Percentiles rank a stretch among this genome's conserved stretches.
Conservation (phyloP, 2,329 filamentous ascomycete genomes). For the Xylariaceae sp. region DNA sequence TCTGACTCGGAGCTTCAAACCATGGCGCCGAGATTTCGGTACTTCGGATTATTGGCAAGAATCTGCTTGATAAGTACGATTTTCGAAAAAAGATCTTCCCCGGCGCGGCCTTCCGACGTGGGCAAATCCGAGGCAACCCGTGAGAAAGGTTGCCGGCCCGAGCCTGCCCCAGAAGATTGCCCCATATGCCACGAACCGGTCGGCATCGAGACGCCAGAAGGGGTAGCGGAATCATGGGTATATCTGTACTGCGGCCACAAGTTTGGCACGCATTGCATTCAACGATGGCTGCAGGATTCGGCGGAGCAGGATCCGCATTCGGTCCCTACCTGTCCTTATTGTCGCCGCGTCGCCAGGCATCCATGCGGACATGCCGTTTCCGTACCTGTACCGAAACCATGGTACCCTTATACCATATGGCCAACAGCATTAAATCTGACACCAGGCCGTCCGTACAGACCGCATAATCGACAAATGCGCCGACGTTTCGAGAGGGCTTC, state of each 20-base stretch:
- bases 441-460: conserved; percentile 4
- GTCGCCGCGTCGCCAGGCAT: conserved; percentile 31
- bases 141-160: no score
- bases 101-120: no score
- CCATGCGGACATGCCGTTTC: conserved; percentile 28
- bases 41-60: no score
- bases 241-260: conserved; percentile 38
- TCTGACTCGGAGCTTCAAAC: no score
- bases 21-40: no score
- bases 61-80: no score
- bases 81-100: no score
- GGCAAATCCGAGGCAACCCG: no score
- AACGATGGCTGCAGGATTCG: conserved; percentile 36
- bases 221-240: conserved; percentile 36
- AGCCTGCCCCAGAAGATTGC: conserved; percentile 32
- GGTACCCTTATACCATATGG: conserved; percentile 4
- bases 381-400: conserved; percentile 9
- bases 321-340: conserved; percentile 36
- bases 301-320: conserved; percentile 30
- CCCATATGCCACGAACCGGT: conserved; percentile 41
- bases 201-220: conserved; percentile 33
- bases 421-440: conserved; percentile 4
- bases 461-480: not conserved
- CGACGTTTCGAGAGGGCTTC: conserved; percentile 11
- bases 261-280: conserved; percentile 40